phyloP scores from a whole-genome alignment of 164 flowering plant species.

The Saururus chinensis region DNA sequence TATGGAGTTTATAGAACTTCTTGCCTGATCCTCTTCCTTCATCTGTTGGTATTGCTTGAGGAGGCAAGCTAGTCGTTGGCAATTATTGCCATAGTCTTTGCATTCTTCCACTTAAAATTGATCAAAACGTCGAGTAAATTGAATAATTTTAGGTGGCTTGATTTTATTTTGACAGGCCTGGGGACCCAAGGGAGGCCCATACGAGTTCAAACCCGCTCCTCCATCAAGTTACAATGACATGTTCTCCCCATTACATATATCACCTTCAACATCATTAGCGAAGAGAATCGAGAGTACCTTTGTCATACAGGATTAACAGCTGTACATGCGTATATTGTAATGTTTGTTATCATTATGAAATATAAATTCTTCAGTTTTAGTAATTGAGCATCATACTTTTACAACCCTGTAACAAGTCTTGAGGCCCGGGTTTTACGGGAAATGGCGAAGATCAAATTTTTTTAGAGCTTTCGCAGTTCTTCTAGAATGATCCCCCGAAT shows the following conservation, averaged over 20 bases:
- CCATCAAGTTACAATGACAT: slow-evolving; percentile 43
- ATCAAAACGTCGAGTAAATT: neutral
- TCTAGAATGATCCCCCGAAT: too few species aligned
- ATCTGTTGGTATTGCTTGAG: neutral
- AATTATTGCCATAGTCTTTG: neutral
- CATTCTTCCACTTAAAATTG: neutral
- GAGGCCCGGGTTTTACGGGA: too few species aligned
- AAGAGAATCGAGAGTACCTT: slow-evolving; percentile 69
- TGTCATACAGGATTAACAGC: slow-evolving; percentile 43
- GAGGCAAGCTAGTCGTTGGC: neutral
- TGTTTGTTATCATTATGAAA: neutral
- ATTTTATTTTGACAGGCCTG: slow-evolving; percentile 55
- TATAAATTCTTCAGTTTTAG: neutral
- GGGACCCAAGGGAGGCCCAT: slow-evolving; percentile 88
- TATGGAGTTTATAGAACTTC: neutral
- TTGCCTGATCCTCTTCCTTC: neutral
- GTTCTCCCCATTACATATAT: slow-evolving; percentile 41
- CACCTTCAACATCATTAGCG: slow-evolving; percentile 31
- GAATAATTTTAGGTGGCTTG: neutral
- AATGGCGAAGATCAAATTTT: too few species aligned
- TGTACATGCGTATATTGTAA: neutral
- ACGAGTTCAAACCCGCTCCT: slow-evolving; percentile 93
- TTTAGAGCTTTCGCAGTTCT: too few species aligned
- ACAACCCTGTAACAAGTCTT: neutral
- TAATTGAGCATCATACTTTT: neutral